A percentile compares a stretch with the other conserved stretches of the same genome.
Evolutionary conservation across 179 eudicot genomes (phyloP).

Genomic region (Amaranthus tricolor): DNA sequence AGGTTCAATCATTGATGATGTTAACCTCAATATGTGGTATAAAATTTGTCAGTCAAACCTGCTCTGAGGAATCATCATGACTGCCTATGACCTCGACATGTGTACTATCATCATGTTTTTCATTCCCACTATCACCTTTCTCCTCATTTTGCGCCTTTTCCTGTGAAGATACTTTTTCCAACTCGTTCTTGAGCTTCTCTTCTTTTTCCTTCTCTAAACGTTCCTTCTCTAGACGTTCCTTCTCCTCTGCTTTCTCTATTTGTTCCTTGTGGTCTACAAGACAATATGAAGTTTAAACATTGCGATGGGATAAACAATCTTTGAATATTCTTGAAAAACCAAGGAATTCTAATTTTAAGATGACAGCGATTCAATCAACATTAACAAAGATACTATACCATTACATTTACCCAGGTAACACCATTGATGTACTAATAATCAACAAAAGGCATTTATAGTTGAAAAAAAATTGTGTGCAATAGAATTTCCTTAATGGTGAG

Average conservation of each 20-base stretch:
- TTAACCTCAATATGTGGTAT: constrained; percentile 8
- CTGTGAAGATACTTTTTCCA: constrained; percentile 42
- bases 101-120: constrained; percentile 32
- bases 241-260: constrained; percentile 94
- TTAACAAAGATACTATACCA: neutral
- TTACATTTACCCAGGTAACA: neutral
- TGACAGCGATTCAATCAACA: neutral
- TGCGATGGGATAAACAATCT: neutral
- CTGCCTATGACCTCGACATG: constrained; percentile 43
- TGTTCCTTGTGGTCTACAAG: constrained; percentile 75
- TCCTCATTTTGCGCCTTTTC: constrained; percentile 37
- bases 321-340: neutral
- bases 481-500: neutral
- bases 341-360: constrained; percentile 8
- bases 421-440: neutral
- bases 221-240: constrained; percentile 81
- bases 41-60: constrained; percentile 46
- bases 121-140: constrained; percentile 36
- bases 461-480: neutral
- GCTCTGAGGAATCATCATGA: constrained; percentile 37
- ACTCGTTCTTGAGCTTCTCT: constrained; percentile 68
- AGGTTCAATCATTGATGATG: neutral
- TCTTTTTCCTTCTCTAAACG: constrained; percentile 84
- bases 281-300: neutral
- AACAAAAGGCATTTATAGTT: neutral